Conservation (phyloP, 805 yeast species). For the Spathaspora passalidarum region DNA sequence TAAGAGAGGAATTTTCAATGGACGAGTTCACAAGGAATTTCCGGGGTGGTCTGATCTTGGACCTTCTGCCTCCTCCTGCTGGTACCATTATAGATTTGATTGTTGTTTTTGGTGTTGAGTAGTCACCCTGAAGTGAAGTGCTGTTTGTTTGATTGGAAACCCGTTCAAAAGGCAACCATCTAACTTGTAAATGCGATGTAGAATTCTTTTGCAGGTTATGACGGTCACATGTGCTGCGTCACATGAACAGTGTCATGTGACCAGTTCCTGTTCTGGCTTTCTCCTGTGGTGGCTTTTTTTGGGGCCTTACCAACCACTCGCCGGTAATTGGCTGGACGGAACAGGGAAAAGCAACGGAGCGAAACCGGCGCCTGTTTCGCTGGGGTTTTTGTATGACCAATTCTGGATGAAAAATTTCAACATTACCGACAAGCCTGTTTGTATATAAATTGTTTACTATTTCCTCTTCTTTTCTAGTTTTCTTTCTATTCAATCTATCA, state of each 20-base stretch:
- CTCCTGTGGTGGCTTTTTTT: background rate
- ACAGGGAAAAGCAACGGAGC: slow-evolving; percentile 8
- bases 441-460: background rate
- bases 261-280: no score
- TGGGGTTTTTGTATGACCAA: background rate
- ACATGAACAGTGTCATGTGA: no score
- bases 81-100: background rate
- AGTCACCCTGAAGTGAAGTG: background rate
- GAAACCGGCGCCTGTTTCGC: slow-evolving; percentile 9
- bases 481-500: no score
- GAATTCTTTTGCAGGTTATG: background rate
- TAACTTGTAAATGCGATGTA: no score
- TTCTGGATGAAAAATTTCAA: background rate
- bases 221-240: background rate
- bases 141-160: no score
- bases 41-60: slow-evolving; percentile 67
- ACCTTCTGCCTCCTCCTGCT: slow-evolving; percentile 37
- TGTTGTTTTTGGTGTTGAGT: background rate
- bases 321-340: slow-evolving; percentile 2
- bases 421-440: background rate
- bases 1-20: slow-evolving; percentile 15
- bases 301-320: background rate
- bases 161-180: no score
- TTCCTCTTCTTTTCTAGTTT: background rate
- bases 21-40: slow-evolving; percentile 27